A percentile compares a stretch with the other conserved stretches of the same genome.
Evolutionary conservation across 1,139 yeast genomes (phyloP).

Genomic region (Zygoascus hellenicus): DNA sequence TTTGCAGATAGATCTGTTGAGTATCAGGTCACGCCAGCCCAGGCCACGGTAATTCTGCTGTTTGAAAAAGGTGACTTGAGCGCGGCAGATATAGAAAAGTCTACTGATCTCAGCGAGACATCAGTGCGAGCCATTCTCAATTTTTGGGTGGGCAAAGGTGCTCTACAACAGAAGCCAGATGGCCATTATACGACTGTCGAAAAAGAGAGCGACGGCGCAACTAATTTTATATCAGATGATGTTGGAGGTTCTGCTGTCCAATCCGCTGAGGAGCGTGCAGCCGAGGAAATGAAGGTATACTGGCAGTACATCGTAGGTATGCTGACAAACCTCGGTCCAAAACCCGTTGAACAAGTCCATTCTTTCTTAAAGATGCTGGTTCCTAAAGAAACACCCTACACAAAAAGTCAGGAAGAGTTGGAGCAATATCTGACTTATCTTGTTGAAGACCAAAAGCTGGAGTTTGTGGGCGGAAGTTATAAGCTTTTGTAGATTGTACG

Average conservation of each 20-base stretch:
- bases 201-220: conserved; percentile 17
- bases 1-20: conserved; percentile 40
- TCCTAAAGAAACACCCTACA: conserved; percentile 47
- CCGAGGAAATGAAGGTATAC: conserved; percentile 37
- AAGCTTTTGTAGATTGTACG: conserved; percentile 13
- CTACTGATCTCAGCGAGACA: conserved; percentile 26
- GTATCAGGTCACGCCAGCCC: conserved; percentile 58
- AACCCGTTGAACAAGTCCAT: conserved; percentile 47
- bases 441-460: conserved; percentile 43
- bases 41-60: conserved; percentile 57
- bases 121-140: conserved; percentile 21
- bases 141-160: conserved; percentile 54
- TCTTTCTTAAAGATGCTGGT: conserved; percentile 49
- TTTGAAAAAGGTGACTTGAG: conserved; percentile 40
- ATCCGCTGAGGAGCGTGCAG: conserved; percentile 28
- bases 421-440: conserved; percentile 37
- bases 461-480: conserved; percentile 27
- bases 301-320: conserved; percentile 52
- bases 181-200: conserved; percentile 24
- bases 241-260: conserved; percentile 23
- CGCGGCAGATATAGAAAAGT: conserved; percentile 17
- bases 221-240: conserved; percentile 15
- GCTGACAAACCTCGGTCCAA: conserved; percentile 49
- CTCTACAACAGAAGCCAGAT: conserved; percentile 36
- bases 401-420: conserved; percentile 39